Evolutionary conservation across 192 early-diverging fungal species (phyloP), one percentile per base, ranked within the genome.

Genomic region (Gamsiella multidivaricata): DNA sequence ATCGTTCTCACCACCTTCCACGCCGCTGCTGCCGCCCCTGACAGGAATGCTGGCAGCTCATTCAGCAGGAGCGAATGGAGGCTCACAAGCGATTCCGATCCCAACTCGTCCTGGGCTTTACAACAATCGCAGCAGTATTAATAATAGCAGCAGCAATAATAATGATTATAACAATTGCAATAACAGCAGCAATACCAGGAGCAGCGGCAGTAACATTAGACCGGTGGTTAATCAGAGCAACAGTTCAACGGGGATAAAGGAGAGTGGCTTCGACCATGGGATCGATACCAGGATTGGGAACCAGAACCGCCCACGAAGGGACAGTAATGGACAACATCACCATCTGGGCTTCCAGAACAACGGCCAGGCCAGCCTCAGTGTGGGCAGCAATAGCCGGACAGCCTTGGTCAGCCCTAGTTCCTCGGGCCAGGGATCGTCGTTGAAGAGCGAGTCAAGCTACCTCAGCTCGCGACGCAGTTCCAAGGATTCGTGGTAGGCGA

Each of bases 401-500:
- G 46, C 3, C 25, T 37, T 41, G 23, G 28, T 52, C 9, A 43
- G 49, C 14, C 45, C 49, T 3, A 60, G 32, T 37, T 17, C 52
- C n/a, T 58, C 63, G 10, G 47, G 47, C n/a, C 45, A 34, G 22
- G 39, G 72, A 23, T 65, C 63, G 5, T 75, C 72, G 3, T 29
- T 58, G 5, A 54, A 49, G 15, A 59, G 56, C 34, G 72, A 66
- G 26, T 68, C 72, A 23, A 60, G 69, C 17, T 56, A 54, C 37
- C 43, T 41, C 15, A 33, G 60, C 34, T 71, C 69, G n/a, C 57
- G 72, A 14, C 56, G 72, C 26, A 76, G 72, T 37, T 76, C 72
- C 39, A 76, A 76, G 46, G 72, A 76, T 15, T 76, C 65, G 22
- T 37, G 59, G 72, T 76, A 67, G 46, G 46, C 7, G 6, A 50